These are phyloP conservation scores for Bryoerythrophyllum caledonicum DNA, from an alignment of 225 moss, liverwort and hornwort genomes.

Conservation along the genomic window DNA sequence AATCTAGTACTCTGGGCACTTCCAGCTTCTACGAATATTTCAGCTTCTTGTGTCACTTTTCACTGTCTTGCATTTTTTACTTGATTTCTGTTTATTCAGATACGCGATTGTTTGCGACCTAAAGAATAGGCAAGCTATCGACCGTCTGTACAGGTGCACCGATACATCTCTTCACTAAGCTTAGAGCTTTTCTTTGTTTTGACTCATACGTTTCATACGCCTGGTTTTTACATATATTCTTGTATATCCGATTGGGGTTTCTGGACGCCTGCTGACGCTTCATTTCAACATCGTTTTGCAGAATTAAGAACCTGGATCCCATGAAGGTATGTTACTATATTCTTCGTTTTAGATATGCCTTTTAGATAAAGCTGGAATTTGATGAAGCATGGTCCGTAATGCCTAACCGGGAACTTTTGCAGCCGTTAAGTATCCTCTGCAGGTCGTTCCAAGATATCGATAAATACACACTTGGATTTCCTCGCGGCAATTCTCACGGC, in stretches of 20 bases:
- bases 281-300: slow-evolving; percentile 49
- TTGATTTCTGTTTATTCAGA: slow-evolving; percentile 43
- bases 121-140: slow-evolving; percentile 78
- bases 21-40: neutral
- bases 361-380: neutral
- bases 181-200: neutral
- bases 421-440: slow-evolving; percentile 94
- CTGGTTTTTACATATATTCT: slow-evolving; percentile 2
- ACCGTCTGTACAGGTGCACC: slow-evolving; percentile 84
- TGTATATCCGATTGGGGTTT: neutral
- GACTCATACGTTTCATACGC: neutral
- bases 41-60: neutral
- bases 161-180: neutral
- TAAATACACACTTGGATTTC: slow-evolving; percentile 87
- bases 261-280: slow-evolving; percentile 3
- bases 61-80: slow-evolving; percentile 14
- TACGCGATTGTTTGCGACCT: slow-evolving; percentile 94
- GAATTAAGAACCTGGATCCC: slow-evolving; percentile 89
- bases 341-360: neutral
- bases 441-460: slow-evolving; percentile 97
- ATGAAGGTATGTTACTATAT: slow-evolving; percentile 62
- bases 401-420: slow-evolving; percentile 23
- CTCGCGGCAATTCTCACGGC: slow-evolving; percentile 90
- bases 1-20: neutral
- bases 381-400: neutral